Evolutionary conservation across 352 stramenopile species (phyloP).

Genomic region (Aphanomyces invadans): DNA sequence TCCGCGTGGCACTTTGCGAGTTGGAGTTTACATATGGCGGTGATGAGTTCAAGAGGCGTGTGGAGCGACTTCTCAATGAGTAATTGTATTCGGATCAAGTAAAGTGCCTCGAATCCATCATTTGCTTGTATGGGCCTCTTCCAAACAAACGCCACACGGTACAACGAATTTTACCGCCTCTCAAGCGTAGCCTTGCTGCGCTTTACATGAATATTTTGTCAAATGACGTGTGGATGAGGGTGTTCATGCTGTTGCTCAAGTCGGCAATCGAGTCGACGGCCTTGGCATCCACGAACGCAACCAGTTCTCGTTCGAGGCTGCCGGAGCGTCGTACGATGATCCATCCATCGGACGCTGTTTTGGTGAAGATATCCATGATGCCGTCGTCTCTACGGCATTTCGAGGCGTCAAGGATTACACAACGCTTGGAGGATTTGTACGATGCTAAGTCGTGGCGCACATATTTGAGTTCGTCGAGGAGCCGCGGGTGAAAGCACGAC

Average conservation of each 20-base stretch:
- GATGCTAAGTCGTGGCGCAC: neutral
- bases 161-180: too few relatives aligned
- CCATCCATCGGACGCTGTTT: constrained; percentile 5
- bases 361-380: constrained; percentile 1
- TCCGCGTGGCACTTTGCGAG: constrained; percentile 36
- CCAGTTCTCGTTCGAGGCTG: neutral
- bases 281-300: constrained; percentile 5
- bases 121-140: too few relatives aligned
- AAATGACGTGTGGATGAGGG: constrained; percentile 5
- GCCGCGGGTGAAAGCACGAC: neutral
- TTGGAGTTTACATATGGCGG: constrained; percentile 35
- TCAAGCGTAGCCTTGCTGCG: neutral
- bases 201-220: constrained; percentile 11
- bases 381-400: neutral
- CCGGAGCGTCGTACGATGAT: constrained; percentile 6
- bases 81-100: too few relatives aligned
- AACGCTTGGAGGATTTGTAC: too few relatives aligned
- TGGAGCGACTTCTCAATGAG: neutral
- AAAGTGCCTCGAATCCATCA: too few relatives aligned
- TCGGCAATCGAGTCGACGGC: neutral
- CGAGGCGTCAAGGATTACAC: neutral
- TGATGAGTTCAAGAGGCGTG: neutral
- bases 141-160: too few relatives aligned
- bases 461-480: neutral
- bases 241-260: constrained; percentile 6